Evolutionary conservation across 2,329 filamentous ascomycete species (phyloP).

Genomic region (Rhinocladiella mackenziei): DNA sequence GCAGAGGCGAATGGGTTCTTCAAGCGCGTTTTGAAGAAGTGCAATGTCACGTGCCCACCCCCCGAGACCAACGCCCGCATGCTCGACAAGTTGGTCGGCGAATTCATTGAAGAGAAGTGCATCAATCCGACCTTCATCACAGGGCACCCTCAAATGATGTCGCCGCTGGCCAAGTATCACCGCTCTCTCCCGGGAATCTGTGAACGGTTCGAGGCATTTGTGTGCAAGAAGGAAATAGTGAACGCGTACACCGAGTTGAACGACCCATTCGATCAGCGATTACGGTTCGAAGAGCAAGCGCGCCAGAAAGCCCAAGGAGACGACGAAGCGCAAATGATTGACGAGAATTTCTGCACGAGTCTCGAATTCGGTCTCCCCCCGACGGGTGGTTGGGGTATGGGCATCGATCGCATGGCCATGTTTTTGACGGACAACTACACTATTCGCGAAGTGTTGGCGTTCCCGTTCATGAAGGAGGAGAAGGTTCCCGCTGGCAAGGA

Average conservation of each 20-base stretch:
- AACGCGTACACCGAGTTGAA: conserved; percentile 98
- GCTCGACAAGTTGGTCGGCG: conserved; percentile 89
- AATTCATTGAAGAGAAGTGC: conserved; percentile 92
- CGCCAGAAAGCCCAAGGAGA: conserved; percentile 94
- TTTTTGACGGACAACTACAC: conserved; percentile 93
- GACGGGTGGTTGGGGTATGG: conserved; percentile 94
- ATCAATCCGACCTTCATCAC: conserved; percentile 90
- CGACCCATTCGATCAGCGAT: conserved; percentile 89
- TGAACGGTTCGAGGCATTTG: conserved; percentile 96
- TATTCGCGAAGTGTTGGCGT: conserved; percentile 93
- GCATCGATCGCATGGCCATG: conserved; percentile 91
- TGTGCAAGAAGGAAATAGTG: conserved; percentile 93
- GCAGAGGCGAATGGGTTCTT: conserved; percentile 86
- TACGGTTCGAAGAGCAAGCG: conserved; percentile 92
- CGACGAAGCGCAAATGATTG: conserved; percentile 91
- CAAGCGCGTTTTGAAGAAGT: conserved; percentile 77
- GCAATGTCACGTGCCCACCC: conserved; percentile 81
- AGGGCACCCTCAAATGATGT: conserved; percentile 85
- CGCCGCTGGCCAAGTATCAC: conserved; percentile 92
- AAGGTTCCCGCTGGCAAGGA: conserved; percentile 39
- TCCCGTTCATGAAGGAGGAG: conserved; percentile 97
- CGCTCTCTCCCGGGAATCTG: conserved; percentile 76
- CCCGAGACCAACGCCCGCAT: conserved; percentile 92
- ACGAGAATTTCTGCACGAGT: conserved; percentile 89
- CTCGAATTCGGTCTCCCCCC: conserved; percentile 90